Percentiles rank a stretch among this genome's conserved stretches.
Conservation (phyloP, 2,329 filamentous ascomycete genomes). For the Plenodomus tracheiphilus region DNA sequence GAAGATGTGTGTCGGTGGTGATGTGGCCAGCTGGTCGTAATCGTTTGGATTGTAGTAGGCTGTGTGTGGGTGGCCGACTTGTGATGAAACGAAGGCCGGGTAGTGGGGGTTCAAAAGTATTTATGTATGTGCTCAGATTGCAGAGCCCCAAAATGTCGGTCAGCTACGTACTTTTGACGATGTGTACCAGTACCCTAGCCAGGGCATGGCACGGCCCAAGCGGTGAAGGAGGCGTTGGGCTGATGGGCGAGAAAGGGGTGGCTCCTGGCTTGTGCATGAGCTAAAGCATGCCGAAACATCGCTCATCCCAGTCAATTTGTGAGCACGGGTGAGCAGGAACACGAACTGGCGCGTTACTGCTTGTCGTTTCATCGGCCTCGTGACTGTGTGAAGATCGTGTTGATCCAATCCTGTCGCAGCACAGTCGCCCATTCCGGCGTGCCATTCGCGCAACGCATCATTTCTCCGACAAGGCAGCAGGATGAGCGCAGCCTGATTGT, state of each 20-base stretch:
- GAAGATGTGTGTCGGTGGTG: slow-evolving; percentile 10
- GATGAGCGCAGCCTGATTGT: slow-evolving; percentile 17
- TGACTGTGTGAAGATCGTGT: slow-evolving; percentile 43
- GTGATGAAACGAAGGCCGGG: slow-evolving; percentile 40
- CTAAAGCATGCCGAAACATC: slow-evolving; percentile 44
- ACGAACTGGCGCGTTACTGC: slow-evolving; percentile 38
- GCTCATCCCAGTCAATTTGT: slow-evolving; percentile 39
- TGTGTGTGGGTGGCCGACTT: slow-evolving; percentile 19
- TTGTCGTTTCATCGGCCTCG: slow-evolving; percentile 47
- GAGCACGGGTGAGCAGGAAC: slow-evolving; percentile 40
- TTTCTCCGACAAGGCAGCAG: slow-evolving; percentile 18
- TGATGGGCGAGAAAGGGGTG: slow-evolving; percentile 45
- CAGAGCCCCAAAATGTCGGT: slow-evolving; percentile 44
- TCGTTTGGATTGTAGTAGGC: slow-evolving; percentile 12
- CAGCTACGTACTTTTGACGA: slow-evolving; percentile 46
- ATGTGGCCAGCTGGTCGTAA: neutral
- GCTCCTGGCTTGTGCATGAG: slow-evolving; percentile 44
- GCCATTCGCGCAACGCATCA: slow-evolving; percentile 27
- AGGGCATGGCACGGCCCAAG: slow-evolving; percentile 42
- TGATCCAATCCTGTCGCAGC: slow-evolving; percentile 41
- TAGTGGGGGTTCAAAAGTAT: slow-evolving; percentile 41
- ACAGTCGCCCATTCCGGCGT: slow-evolving; percentile 22
- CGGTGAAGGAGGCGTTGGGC: slow-evolving; percentile 47
- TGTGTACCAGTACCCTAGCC: slow-evolving; percentile 46
- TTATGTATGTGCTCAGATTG: slow-evolving; percentile 46